Base-by-base conservation (phyloP, 2,329 filamentous ascomycete species). In the Dactylellina leptospora region DNA sequence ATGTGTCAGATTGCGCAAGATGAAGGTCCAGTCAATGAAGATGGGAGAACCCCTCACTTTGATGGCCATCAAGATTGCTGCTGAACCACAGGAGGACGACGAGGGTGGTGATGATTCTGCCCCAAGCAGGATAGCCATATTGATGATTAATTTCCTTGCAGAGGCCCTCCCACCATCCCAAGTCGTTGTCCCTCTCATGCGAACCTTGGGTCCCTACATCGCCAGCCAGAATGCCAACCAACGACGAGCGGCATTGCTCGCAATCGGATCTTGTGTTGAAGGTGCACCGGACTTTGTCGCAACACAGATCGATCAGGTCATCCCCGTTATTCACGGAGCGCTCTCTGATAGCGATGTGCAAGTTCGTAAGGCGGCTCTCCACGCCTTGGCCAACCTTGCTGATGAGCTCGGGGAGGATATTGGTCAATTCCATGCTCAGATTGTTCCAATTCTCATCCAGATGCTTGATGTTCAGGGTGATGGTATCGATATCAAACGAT, bases 261-360 rank as follows among this genome's bases (percentile, higher is more conserved):
- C 93, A 51, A 86, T 99, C 3, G 93, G 93, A 70, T 96, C 93
- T 83, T 93, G 91, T 76, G 93, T 96, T 58, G 95, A 97, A 83
- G 95, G 95, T 76, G 93, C 95, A 27, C 95, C 95, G 13, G 95
- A 99, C 80, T 99, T 97, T 81, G 92, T 97, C 78, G 92, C 91
- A 74, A 96, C 93, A 18, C 95, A 99, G 81, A 86, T 97, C 74
- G 85, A 89, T 78, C 86, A 89, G 75, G 90, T 97, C 75, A 87
- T 97, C 79, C 95, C 95, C 51, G 85, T 91, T 76, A 88, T 97
- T 69, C 84, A 97, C 66, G 88, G 87, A 77, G 85, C 97, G 6
- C 86, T 99, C 38, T 85, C 92, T 78, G 95, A 99, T 78, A 83
- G 86, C n/a, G 90, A 96, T 75, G 85, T 87, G 76, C 88, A 88